Evolutionary conservation across 768 basidiomycete species (phyloP).

Genomic region (Boletus vinaceobasis): DNA sequence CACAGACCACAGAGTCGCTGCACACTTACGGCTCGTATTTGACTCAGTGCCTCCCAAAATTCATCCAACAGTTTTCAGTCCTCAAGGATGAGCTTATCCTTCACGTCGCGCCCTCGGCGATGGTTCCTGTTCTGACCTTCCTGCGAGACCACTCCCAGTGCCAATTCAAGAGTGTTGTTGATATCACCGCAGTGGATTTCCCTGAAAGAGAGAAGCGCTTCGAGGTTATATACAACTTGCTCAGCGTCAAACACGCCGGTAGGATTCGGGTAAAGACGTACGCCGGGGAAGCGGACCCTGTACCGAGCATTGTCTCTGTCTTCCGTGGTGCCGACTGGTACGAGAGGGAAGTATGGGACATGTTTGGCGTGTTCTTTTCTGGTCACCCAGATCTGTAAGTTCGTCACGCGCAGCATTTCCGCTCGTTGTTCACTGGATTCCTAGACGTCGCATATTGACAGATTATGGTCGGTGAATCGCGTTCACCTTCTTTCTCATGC

Average conservation of each 20-base stretch:
- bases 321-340: conserved; percentile 98
- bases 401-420: conserved; percentile 1
- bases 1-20: conserved; percentile 69
- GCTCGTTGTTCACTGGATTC: conserved; percentile 11
- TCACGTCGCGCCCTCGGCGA: conserved; percentile 76
- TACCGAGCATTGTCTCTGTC: conserved; percentile 75
- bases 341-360: conserved; percentile 97
- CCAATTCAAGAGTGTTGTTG: conserved; percentile 90
- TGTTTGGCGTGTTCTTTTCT: conserved; percentile 95
- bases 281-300: conserved; percentile 86
- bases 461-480: conserved; percentile 72
- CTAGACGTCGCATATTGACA: conserved; percentile 91
- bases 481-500: neutral
- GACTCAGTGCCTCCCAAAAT: conserved; percentile 91
- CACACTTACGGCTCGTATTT: conserved; percentile 94
- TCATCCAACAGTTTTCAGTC: conserved; percentile 96
- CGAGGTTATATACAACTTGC: conserved; percentile 94
- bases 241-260: conserved; percentile 74
- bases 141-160: conserved; percentile 93
- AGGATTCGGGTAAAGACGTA: conserved; percentile 97
- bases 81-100: conserved; percentile 93
- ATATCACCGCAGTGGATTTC: conserved; percentile 94
- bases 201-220: conserved; percentile 92
- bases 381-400: conserved; percentile 94
- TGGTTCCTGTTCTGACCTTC: conserved; percentile 86